phyloP scores from a whole-genome alignment of 768 basidiomycete species.

The Pulveroboletus sp. region DNA sequence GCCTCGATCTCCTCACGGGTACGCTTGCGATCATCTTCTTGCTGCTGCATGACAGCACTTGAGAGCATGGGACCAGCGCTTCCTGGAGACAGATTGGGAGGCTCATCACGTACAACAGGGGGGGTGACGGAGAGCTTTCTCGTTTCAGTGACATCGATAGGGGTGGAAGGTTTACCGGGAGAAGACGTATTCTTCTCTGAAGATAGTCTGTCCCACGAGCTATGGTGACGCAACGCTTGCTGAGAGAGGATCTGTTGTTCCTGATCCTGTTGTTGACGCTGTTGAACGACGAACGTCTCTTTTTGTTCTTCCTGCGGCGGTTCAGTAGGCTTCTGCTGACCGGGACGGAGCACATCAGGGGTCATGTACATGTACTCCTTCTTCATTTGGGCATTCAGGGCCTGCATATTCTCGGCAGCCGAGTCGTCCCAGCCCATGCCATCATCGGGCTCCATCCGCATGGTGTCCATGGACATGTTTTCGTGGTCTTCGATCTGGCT shows the following conservation, averaged over 20 bases:
- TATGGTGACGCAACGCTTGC: slow-evolving; percentile 37
- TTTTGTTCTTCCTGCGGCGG: slow-evolving; percentile 17
- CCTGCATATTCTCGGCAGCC: slow-evolving; percentile 49
- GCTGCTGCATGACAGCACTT: slow-evolving; percentile 39
- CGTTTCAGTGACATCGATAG: slow-evolving; percentile 66
- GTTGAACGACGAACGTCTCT: slow-evolving; percentile 27
- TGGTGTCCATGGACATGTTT: slow-evolving; percentile 26
- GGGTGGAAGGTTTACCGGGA: slow-evolving; percentile 46
- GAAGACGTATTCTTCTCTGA: slow-evolving; percentile 25
- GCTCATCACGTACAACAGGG: slow-evolving; percentile 59
- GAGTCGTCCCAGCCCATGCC: slow-evolving; percentile 86
- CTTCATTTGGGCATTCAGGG: slow-evolving; percentile 22
- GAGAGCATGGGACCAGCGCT: slow-evolving; percentile 30
- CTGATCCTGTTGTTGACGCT: slow-evolving; percentile 33
- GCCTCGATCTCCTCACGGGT: slow-evolving; percentile 46
- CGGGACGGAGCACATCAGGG: slow-evolving; percentile 36
- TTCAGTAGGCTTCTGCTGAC: slow-evolving; percentile 23
- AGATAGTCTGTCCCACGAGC: slow-evolving; percentile 46
- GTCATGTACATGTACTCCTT: slow-evolving; percentile 20
- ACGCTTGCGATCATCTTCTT: slow-evolving; percentile 52
- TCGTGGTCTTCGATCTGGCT: slow-evolving; percentile 31
- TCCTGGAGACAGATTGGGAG: slow-evolving; percentile 16
- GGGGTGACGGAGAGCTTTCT: slow-evolving; percentile 77
- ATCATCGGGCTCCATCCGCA: slow-evolving; percentile 67
- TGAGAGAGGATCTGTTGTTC: slow-evolving; percentile 28